Evolutionary conservation across 306 rosid genomes (phyloP).

Genomic region (Pyrus pyrifolia): DNA sequence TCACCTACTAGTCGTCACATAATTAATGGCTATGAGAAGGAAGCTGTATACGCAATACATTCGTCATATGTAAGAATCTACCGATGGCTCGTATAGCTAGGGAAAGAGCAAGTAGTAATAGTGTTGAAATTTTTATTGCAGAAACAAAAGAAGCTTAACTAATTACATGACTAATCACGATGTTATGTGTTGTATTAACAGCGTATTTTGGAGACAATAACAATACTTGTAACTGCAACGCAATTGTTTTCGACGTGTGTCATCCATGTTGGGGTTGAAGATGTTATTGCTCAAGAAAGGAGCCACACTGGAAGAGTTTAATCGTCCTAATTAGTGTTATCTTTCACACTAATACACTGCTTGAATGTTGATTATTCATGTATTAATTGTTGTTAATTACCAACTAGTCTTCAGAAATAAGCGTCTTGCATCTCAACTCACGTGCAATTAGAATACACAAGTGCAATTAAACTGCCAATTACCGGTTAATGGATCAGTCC

Average conservation of each 20-base stretch:
- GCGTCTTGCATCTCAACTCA: too few relatives aligned
- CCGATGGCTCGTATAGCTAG: too few relatives aligned
- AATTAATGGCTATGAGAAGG: neutral
- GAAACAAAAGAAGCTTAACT: neutral
- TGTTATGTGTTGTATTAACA: constrained; percentile 14
- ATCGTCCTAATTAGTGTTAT: neutral
- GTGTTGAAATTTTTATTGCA: neutral
- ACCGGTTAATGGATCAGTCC: too few relatives aligned
- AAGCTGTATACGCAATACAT: neutral
- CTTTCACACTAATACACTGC: neutral
- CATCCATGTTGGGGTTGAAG: constrained; percentile 51
- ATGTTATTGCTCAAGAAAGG: constrained; percentile 6
- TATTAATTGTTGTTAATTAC: neutral
- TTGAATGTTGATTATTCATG: neutral
- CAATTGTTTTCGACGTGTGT: constrained; percentile 56
- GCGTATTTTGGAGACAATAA: constrained; percentile 65
- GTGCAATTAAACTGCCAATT: too few relatives aligned
- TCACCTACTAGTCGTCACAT: neutral
- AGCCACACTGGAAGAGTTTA: constrained; percentile 19
- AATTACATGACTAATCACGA: neutral
- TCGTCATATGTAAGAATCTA: neutral
- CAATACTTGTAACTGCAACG: constrained; percentile 68
- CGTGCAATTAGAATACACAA: too few relatives aligned
- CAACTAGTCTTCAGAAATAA: too few relatives aligned
- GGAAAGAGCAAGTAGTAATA: neutral